These are phyloP conservation scores for Fusarium anthophilum DNA, from an alignment of 2,329 filamentous ascomycete genomes.

Conservation along the genomic window DNA sequence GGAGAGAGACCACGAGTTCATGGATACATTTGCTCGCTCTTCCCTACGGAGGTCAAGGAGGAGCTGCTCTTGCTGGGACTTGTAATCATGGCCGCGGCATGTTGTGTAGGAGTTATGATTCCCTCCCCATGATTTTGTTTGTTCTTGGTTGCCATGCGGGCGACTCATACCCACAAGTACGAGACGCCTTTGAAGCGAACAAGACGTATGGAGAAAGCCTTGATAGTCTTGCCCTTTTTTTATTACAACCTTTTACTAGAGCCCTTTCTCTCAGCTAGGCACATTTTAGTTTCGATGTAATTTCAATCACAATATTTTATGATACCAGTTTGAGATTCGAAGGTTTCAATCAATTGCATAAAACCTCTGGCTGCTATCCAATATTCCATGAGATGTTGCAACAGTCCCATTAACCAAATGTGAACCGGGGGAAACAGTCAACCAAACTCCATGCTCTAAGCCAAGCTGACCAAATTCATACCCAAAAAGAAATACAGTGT, in stretches of 20 bases:
- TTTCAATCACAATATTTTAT: conserved; percentile 52
- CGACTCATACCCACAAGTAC: conserved; percentile 36
- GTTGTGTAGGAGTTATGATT: conserved; percentile 43
- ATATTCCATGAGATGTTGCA: background rate
- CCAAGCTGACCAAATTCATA: conserved; percentile 7
- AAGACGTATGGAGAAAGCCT: conserved; percentile 45
- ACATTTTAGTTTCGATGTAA: conserved; percentile 59
- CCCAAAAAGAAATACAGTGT: conserved; percentile 1
- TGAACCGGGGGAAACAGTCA: background rate
- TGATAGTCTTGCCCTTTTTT: conserved; percentile 52
- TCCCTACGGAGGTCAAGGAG: conserved; percentile 19
- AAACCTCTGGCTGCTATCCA: background rate
- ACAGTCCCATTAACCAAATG: conserved; percentile 2
- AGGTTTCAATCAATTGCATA: conserved; percentile 31
- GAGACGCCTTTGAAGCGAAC: conserved; percentile 36
- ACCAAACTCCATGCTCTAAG: conserved; percentile 41
- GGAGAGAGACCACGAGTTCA: conserved; percentile 37
- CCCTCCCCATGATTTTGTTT: conserved; percentile 37
- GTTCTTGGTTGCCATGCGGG: conserved; percentile 36
- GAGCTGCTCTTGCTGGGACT: conserved; percentile 25
- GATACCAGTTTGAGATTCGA: conserved; percentile 54
- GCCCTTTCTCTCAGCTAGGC: conserved; percentile 48
- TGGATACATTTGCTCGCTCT: conserved; percentile 45
- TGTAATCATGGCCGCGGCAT: conserved; percentile 34
- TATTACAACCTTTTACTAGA: conserved; percentile 46